phyloP scores from a whole-genome alignment of 345 rosid species.

The Turritis glabra region DNA sequence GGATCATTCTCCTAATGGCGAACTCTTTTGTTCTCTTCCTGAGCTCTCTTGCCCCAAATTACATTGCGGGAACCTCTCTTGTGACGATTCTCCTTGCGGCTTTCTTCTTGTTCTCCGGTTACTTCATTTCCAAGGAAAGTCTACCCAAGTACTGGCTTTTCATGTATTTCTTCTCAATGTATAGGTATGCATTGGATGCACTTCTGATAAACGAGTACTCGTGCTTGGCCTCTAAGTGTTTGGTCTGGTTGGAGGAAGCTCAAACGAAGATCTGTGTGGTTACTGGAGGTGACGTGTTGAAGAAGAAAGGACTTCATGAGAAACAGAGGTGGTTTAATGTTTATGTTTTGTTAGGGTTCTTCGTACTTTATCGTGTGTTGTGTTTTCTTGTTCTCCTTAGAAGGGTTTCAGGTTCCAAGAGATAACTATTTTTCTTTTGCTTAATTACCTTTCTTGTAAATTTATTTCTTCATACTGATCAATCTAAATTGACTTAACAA shows the following conservation, averaged over 20 bases:
- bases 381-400: slow-evolving; percentile 71
- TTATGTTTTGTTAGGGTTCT: slow-evolving; percentile 77
- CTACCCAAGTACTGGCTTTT: slow-evolving; percentile 90
- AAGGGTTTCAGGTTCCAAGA: slow-evolving; percentile 77
- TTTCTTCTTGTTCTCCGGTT: slow-evolving; percentile 91
- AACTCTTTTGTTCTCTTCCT: slow-evolving; percentile 86
- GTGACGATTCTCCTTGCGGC: slow-evolving; percentile 71
- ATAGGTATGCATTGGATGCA: slow-evolving; percentile 86
- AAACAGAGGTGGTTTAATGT: slow-evolving; percentile 72
- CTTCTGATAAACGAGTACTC: slow-evolving; percentile 88
- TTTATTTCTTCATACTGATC: not conserved
- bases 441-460: not conserved
- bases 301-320: slow-evolving; percentile 64
- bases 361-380: slow-evolving; percentile 74
- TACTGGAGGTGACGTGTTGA: slow-evolving; percentile 70
- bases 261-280: slow-evolving; percentile 58
- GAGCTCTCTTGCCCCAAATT: slow-evolving; percentile 91
- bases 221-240: slow-evolving; percentile 67
- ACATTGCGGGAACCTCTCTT: slow-evolving; percentile 81
- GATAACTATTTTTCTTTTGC: slow-evolving; percentile 35
- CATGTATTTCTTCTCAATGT: slow-evolving; percentile 95
- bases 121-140: slow-evolving; percentile 76
- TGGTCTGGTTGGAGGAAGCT: slow-evolving; percentile 70
- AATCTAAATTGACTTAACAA: not conserved
- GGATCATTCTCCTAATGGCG: slow-evolving; percentile 82